A percentile compares a stretch with the other conserved stretches of the same genome.
phyloP scores from a whole-genome alignment of 164 flowering plant genomes.

The Vitis rupestris region DNA sequence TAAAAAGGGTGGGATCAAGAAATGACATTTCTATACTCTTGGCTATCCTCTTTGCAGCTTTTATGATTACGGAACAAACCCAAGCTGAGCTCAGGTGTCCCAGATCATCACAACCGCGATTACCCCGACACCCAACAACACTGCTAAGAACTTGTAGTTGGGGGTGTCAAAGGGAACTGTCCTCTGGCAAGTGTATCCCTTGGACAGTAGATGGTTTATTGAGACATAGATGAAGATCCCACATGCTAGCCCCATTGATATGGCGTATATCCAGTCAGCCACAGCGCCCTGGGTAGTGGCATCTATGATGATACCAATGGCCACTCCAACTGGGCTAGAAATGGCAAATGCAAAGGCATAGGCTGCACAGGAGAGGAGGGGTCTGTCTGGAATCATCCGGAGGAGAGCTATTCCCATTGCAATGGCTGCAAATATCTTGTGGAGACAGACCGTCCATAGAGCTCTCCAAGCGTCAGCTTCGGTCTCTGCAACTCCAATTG shows the following conservation, averaged over 20 bases:
- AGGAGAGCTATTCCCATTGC: conserved; percentile 84
- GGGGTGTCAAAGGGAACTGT: conserved; percentile 32
- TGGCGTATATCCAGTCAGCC: conserved; percentile 79
- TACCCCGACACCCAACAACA: conserved; percentile 52
- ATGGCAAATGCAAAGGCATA: conserved; percentile 76
- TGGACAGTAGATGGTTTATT: conserved; percentile 59
- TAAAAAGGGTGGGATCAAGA: too few relatives aligned
- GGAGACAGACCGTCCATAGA: conserved; percentile 66
- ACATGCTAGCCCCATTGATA: conserved; percentile 76
- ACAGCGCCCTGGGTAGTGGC: conserved; percentile 62
- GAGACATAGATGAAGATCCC: conserved; percentile 73
- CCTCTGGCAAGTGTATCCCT: conserved; percentile 47
- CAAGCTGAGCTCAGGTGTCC: conserved; percentile 35
- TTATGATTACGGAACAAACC: not conserved
- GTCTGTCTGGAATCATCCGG: conserved; percentile 65
- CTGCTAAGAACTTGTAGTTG: conserved; percentile 47
- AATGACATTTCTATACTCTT: too few relatives aligned
- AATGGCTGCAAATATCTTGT: conserved; percentile 75
- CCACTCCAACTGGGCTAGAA: conserved; percentile 73
- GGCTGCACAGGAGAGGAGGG: conserved; percentile 47
- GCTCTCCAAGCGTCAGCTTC: conserved; percentile 73
- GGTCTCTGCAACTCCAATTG: conserved; percentile 75
- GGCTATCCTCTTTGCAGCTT: too few relatives aligned
- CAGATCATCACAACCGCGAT: conserved; percentile 84
- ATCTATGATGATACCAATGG: conserved; percentile 71